These are phyloP conservation scores for Huntiella omanensis DNA, from an alignment of 2,329 filamentous ascomycete genomes.

Conservation along the genomic window DNA sequence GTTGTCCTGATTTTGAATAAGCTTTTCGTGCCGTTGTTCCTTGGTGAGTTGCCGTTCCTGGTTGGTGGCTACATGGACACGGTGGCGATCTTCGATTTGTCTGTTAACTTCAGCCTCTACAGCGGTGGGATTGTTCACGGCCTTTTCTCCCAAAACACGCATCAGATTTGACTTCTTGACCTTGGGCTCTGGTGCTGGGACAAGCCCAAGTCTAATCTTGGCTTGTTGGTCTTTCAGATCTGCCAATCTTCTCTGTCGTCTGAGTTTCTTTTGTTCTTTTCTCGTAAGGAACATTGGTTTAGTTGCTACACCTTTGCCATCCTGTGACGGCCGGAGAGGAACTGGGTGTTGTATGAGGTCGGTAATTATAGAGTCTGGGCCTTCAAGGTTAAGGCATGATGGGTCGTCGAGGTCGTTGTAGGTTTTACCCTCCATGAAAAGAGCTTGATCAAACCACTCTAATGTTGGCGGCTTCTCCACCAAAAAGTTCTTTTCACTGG, in stretches of 20 bases:
- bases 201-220: conserved; percentile 79
- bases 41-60: conserved; percentile 75
- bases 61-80: conserved; percentile 61
- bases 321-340: conserved; percentile 75
- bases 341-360: conserved; percentile 86
- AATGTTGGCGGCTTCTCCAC: conserved; percentile 69
- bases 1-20: conserved; percentile 63
- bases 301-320: conserved; percentile 56
- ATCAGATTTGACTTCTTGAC: conserved; percentile 96
- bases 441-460: conserved; percentile 94
- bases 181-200: conserved; percentile 81
- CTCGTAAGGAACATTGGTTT: conserved; percentile 87
- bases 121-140: conserved; percentile 88
- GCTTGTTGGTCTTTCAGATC: conserved; percentile 92
- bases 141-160: conserved; percentile 73
- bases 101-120: conserved; percentile 87
- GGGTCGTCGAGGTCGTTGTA: conserved; percentile 54
- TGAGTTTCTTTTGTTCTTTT: conserved; percentile 79
- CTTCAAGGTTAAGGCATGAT: conserved; percentile 51
- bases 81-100: conserved; percentile 73
- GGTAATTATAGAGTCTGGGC: conserved; percentile 73
- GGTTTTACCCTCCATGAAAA: conserved; percentile 50
- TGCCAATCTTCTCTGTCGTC: conserved; percentile 75
- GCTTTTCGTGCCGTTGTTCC: conserved; percentile 70
- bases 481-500: conserved; percentile 76